phyloP scores from a whole-genome alignment of 106 monocot species.

The Alisma plantagoaquatica region DNA sequence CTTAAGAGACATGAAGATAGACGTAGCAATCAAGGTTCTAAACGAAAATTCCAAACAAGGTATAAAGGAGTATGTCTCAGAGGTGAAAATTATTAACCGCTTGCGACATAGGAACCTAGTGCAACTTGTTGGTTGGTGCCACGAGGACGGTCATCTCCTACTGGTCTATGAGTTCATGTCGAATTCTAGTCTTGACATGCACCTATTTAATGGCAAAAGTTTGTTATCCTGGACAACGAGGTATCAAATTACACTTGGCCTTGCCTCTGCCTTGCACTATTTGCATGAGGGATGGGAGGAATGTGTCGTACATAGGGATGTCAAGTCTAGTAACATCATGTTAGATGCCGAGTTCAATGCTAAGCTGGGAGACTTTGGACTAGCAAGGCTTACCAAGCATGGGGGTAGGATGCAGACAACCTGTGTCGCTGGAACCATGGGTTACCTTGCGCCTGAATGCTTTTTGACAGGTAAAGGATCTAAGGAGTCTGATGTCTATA shows the following conservation, averaged over 20 bases:
- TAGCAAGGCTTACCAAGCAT: conserved; percentile 6
- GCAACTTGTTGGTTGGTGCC: conserved; percentile 16
- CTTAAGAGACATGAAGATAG: neutral
- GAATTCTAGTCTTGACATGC: conserved; percentile 10
- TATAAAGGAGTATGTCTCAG: conserved; percentile 8
- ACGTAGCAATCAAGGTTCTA: conserved; percentile 9
- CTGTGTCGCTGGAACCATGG: too few species aligned
- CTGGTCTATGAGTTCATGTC: conserved; percentile 13
- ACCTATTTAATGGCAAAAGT: too few species aligned
- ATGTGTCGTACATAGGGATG: conserved; percentile 10
- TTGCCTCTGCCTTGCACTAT: conserved; percentile 9
- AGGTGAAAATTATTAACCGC: conserved; percentile 13
- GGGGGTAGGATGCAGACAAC: conserved; percentile 3
- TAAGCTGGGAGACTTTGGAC: conserved; percentile 15
- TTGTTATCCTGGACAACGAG: too few species aligned
- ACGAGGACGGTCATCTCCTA: too few species aligned
- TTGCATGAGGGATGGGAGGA: conserved; percentile 11
- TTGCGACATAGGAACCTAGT: conserved; percentile 12
- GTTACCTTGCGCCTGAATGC: too few species aligned
- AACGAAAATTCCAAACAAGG: conserved; percentile 2
- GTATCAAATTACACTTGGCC: neutral
- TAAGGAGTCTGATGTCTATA: too few species aligned
- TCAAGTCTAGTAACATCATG: too few species aligned
- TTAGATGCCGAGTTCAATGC: conserved; percentile 8
- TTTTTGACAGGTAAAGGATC: too few species aligned